Evolutionary conservation across 2,329 filamentous ascomycete species (phyloP), one percentile per base, ranked within the genome.

Genomic region (Tolypocladium inflatum): DNA sequence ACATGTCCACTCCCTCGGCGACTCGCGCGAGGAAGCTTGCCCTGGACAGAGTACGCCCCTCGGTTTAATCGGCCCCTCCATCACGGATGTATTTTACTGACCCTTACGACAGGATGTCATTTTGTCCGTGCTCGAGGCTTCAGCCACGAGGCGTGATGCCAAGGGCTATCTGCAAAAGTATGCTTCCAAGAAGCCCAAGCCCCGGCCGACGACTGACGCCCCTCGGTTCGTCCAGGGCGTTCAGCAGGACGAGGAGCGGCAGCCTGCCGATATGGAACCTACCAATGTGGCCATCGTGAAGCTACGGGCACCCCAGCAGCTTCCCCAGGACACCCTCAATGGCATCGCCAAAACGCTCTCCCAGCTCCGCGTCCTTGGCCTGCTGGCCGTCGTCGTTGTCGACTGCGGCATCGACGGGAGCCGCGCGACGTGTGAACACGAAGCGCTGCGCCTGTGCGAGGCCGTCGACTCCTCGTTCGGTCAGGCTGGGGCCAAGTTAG

Each of bases 111-210:
- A 91, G 87, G 90, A 96, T 68, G 88, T 96, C 66, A 87, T 96
- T 65, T 80, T 95, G 38, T 92, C 91, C 19, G 83, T 97, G 4
- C 79, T 99, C 38, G 90, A 90, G 67, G 91, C 92, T 21, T 91
- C 91, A 13, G 89, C 92, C 7, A 97, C 93, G 0, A 96, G 92
- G 73, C 86, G 94, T 66, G 94, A 99, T 75, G 91, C 92, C 54
- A 92, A 89, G 72, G 86, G 90, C 42, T 99, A 97, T 69, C 80
- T 99, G 19, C 88, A 94, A 65, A 92, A 91, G 61, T 96, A 97
- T 70, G 86, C 65, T 62, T 67, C 63, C 65, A 70, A 71, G 54
- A 64, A 66, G 38, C 45, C 41, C 19, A 51, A 26, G 23, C 26
- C 48, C 67, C 65, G 59, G 67, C 63, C 55, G 59, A 17, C 26